A percentile compares a stretch with the other conserved stretches of the same genome.
Conservation (phyloP, 148 eudicot species). For the Pouteria glomerata region DNA sequence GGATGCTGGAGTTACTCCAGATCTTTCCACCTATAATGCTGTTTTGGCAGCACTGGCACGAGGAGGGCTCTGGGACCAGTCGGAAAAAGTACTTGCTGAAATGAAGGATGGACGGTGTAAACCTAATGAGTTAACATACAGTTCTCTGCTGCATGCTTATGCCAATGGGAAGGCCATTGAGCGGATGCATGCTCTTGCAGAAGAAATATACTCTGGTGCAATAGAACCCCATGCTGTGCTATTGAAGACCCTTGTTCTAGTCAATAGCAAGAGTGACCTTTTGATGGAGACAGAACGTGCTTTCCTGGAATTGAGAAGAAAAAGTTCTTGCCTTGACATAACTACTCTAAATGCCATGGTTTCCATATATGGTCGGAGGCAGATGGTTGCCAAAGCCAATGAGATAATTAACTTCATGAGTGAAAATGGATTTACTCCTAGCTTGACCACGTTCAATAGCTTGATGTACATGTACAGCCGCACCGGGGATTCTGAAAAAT, state of each 20-base stretch:
- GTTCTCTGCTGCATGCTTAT: slow-evolving; percentile 84
- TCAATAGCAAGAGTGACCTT: slow-evolving; percentile 65
- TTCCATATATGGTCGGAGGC: slow-evolving; percentile 76
- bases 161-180: slow-evolving; percentile 75
- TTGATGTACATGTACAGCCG: slow-evolving; percentile 86
- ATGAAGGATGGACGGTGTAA: slow-evolving; percentile 59
- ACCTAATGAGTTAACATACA: slow-evolving; percentile 72
- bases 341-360: slow-evolving; percentile 75
- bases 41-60: slow-evolving; percentile 80
- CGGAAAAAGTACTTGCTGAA: slow-evolving; percentile 68
- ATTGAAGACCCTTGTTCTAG: slow-evolving; percentile 77
- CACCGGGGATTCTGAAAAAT: slow-evolving; percentile 48
- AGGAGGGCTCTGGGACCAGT: slow-evolving; percentile 88
- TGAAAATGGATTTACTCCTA: slow-evolving; percentile 69
- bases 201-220: slow-evolving; percentile 60
- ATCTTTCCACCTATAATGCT: slow-evolving; percentile 86
- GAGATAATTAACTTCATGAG: slow-evolving; percentile 64
- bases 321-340: slow-evolving; percentile 56
- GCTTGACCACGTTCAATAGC: slow-evolving; percentile 69
- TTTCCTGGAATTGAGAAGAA: slow-evolving; percentile 57
- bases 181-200: slow-evolving; percentile 54
- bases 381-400: slow-evolving; percentile 57
- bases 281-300: slow-evolving; percentile 76
- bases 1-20: slow-evolving; percentile 68
- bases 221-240: slow-evolving; percentile 50